Base-by-base conservation (phyloP, 139 green algal species). In the Choricystis sp. region DNA sequence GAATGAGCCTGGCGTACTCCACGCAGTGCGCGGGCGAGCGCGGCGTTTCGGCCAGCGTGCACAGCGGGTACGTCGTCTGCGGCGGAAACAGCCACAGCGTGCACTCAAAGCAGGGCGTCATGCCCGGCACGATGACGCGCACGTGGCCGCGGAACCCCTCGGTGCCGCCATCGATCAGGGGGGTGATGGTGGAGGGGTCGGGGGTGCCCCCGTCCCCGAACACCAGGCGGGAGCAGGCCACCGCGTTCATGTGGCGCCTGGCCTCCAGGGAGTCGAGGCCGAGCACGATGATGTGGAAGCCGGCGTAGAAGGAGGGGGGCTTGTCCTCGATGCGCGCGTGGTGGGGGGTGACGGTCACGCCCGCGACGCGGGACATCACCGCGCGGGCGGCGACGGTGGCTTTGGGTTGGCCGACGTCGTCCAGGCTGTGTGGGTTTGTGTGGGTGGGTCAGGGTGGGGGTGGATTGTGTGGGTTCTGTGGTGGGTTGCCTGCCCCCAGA, bases 1-100 rank as follows among this genome's bases (percentile, higher is more conserved):
- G 81, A 57, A 99, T 95, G 26, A 98, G 77, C 61, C 97, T 84
- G 14, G 81, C 91, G 61, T 96, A 98, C 79, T 99, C 94, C 49
- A 99, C 97, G 78, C 94, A 99, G 78, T 99, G 94, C 19, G 89
- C 87, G 4, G 94, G 74, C 0, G 80, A 94, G 79, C 86, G 76
- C 3, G 89, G 89, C 22, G 87, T 94, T 71, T 96, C 89, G 22
- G 93, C 93, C 2, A 98, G 72, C 22, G 92, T 98, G 81, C 94
- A 99, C 19, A 99, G 81, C 22, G 94, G 94, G 72, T 94, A 98
- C 65, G 89, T 96, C 62, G 77, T 85, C 71, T 96, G 92, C 1
- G 94, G 94, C 55, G 94, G 94, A 77, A 99, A 99, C 1, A 99
- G 88, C 94, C 94, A 99, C 14, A 98, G 80, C 24, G 93, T 98